These are phyloP conservation scores for Eutrema heterophyllum DNA, from an alignment of 345 rosid genomes.

Conservation along the genomic window DNA sequence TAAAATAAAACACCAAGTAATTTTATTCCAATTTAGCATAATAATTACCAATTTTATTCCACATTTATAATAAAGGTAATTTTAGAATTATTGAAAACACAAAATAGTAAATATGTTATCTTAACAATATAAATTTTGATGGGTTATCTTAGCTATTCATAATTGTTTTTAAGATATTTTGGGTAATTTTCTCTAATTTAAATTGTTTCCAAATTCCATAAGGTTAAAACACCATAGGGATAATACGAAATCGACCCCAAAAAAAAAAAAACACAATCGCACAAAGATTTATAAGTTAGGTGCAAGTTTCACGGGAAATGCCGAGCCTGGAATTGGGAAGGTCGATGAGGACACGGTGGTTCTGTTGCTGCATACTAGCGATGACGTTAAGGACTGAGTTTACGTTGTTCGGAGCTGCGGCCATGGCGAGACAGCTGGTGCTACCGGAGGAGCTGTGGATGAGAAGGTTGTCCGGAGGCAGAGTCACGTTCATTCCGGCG, in stretches of 20 bases:
- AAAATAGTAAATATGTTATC: too few species aligned
- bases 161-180: too few species aligned
- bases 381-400: slow-evolving; percentile 86
- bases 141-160: too few species aligned
- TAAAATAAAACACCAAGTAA: too few species aligned
- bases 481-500: slow-evolving; percentile 81
- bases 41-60: too few species aligned
- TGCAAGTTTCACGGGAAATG: slow-evolving; percentile 74
- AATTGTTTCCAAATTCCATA: neutral
- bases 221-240: neutral
- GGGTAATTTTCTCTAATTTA: neutral
- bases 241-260: neutral
- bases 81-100: too few species aligned
- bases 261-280: neutral
- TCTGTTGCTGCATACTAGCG: slow-evolving; percentile 98
- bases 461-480: slow-evolving; percentile 69
- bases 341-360: slow-evolving; percentile 77
- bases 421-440: slow-evolving; percentile 85
- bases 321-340: slow-evolving; percentile 83
- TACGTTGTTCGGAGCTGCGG: slow-evolving; percentile 73
- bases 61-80: too few species aligned
- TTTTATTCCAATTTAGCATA: too few species aligned
- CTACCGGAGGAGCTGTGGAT: slow-evolving; percentile 82
- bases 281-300: slow-evolving; percentile 26
- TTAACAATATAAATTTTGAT: too few species aligned